Conservation (phyloP, 1,284 basidiomycete genomes). For the Fomitiporia mediterranea region DNA sequence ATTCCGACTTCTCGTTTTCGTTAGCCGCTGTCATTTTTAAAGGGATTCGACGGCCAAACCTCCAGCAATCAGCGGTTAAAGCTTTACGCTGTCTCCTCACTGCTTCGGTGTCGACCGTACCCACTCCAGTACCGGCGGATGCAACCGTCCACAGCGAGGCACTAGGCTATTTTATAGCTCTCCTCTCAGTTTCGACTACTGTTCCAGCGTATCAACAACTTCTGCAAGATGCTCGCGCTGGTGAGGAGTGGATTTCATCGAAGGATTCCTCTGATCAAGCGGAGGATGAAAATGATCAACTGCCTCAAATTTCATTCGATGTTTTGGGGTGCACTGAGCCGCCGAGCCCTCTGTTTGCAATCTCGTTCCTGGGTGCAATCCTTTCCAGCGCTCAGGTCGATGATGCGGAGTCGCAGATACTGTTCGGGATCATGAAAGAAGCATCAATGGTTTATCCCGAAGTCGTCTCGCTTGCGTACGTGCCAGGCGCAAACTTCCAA, state of each 20-base stretch:
- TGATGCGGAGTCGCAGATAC: constrained; percentile 75
- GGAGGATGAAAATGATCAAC: constrained; percentile 47
- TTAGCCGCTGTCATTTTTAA: constrained; percentile 82
- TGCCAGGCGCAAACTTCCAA: constrained; percentile 23
- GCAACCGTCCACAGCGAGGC: constrained; percentile 52
- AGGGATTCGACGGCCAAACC: constrained; percentile 67
- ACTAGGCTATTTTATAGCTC: constrained; percentile 77
- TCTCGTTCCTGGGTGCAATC: constrained; percentile 75
- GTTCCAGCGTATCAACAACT: constrained; percentile 51
- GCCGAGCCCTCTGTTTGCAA: constrained; percentile 65
- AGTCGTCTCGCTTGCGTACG: constrained; percentile 69
- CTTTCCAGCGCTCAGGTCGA: constrained; percentile 76
- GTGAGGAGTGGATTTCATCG: constrained; percentile 42
- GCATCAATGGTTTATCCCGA: constrained; percentile 71
- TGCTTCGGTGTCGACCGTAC: constrained; percentile 49
- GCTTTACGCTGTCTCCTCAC: constrained; percentile 53
- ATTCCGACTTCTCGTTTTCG: constrained; percentile 76
- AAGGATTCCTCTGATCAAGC: constrained; percentile 31
- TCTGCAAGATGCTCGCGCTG: constrained; percentile 56
- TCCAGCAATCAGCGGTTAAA: constrained; percentile 55
- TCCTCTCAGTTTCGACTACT: constrained; percentile 67
- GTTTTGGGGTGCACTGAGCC: constrained; percentile 64
- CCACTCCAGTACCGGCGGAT: constrained; percentile 34
- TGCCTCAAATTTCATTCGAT: constrained; percentile 50
- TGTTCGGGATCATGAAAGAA: constrained; percentile 75